phyloP scores from a whole-genome alignment of 345 rosid genomes.

The Atalantia buxifolia region DNA sequence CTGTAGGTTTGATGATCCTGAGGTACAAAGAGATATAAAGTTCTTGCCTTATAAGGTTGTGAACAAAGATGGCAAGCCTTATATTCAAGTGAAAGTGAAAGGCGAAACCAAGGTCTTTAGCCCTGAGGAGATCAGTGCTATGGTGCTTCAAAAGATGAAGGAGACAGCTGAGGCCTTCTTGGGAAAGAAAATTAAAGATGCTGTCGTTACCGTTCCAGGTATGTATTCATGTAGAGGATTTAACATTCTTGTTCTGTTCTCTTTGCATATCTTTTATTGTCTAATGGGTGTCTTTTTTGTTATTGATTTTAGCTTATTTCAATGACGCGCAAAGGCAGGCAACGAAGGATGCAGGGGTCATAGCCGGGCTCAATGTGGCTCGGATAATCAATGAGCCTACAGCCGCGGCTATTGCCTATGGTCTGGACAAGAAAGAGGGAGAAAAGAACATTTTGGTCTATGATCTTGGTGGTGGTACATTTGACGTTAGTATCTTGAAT shows the following conservation, averaged over 20 bases:
- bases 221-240: too few relatives aligned
- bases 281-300: not conserved
- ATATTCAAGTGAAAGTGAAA: slow-evolving; percentile 36
- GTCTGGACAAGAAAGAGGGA: slow-evolving; percentile 41
- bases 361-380: slow-evolving; percentile 39
- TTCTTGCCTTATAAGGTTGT: slow-evolving; percentile 55
- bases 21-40: slow-evolving; percentile 51
- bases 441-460: slow-evolving; percentile 43
- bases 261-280: not conserved
- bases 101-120: slow-evolving; percentile 52
- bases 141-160: slow-evolving; percentile 56
- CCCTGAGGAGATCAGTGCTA: slow-evolving; percentile 62
- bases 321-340: slow-evolving; percentile 43
- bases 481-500: slow-evolving; percentile 51
- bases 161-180: slow-evolving; percentile 55
- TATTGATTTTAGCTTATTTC: slow-evolving; percentile 28
- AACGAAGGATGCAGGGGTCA: slow-evolving; percentile 29
- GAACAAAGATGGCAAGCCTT: slow-evolving; percentile 34
- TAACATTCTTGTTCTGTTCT: not conserved
- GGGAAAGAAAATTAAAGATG: slow-evolving; percentile 49
- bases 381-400: slow-evolving; percentile 60
- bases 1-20: slow-evolving; percentile 36
- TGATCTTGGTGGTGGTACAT: slow-evolving; percentile 59
- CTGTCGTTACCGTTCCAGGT: slow-evolving; percentile 42
- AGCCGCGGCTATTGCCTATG: slow-evolving; percentile 56